These are phyloP conservation scores for Ganoderma leucocontextum DNA, from an alignment of 1,284 basidiomycete species.

Conservation along the genomic window DNA sequence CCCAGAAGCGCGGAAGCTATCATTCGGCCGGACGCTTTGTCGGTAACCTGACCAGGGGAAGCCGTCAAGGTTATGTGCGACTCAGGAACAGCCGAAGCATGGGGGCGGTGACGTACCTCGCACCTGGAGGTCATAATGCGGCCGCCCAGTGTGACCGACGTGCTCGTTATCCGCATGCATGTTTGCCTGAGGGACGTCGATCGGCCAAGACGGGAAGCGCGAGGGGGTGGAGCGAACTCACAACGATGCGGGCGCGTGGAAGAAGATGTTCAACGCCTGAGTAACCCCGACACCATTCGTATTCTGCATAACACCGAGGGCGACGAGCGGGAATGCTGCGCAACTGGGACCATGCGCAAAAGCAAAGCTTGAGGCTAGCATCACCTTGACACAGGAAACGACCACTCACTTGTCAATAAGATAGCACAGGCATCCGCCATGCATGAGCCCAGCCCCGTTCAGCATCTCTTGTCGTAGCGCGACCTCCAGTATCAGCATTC, in stretches of 20 bases:
- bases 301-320: constrained; percentile 63
- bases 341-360: constrained; percentile 49
- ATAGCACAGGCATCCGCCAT: constrained; percentile 75
- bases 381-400: not conserved
- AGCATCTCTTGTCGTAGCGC: constrained; percentile 62
- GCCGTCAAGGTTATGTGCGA: constrained; percentile 36
- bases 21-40: constrained; percentile 61
- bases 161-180: constrained; percentile 63
- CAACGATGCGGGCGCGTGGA: constrained; percentile 71
- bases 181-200: constrained; percentile 53
- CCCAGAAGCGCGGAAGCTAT: constrained; percentile 72
- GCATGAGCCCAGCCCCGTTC: constrained; percentile 76
- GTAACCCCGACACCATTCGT: constrained; percentile 79
- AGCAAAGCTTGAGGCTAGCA: no score
- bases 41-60: constrained; percentile 53
- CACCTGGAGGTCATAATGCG: constrained; percentile 74
- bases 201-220: constrained; percentile 11
- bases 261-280: constrained; percentile 70
- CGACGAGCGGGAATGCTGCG: constrained; percentile 70
- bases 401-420: constrained; percentile 70
- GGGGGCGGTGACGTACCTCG: constrained; percentile 55
- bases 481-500: constrained; percentile 7
- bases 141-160: constrained; percentile 69
- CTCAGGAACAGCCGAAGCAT: constrained; percentile 68
- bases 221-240: constrained; percentile 43